Percentiles rank a stretch among this genome's conserved stretches.
Evolutionary conservation across 768 basidiomycete genomes (phyloP).

Genomic region (Tulasnella calospora): DNA sequence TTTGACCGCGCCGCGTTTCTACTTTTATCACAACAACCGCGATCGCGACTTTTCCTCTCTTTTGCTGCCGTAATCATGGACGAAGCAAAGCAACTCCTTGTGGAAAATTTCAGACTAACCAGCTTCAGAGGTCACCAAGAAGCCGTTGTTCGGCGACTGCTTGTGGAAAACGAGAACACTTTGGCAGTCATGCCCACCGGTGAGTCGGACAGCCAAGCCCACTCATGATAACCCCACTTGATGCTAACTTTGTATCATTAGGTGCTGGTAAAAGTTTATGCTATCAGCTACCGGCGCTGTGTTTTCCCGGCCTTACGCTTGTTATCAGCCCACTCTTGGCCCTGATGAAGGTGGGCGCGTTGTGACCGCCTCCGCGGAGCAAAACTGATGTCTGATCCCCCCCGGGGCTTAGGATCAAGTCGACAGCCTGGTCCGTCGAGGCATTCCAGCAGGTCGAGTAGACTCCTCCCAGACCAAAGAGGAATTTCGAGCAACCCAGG

Average conservation of each 20-base stretch:
- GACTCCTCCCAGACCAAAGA: conserved; percentile 41
- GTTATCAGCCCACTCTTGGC: conserved; percentile 40
- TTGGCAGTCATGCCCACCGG: conserved; percentile 45
- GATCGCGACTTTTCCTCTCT: not conserved
- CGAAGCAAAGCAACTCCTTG: conserved; percentile 35
- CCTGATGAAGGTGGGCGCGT: conserved; percentile 27
- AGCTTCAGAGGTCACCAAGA: conserved; percentile 42
- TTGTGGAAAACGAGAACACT: conserved; percentile 42
- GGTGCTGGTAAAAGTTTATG: conserved; percentile 41
- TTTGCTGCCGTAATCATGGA: conserved; percentile 35
- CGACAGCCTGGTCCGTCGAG: conserved; percentile 36
- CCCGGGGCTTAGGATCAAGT: conserved; percentile 37
- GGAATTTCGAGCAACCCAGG: conserved; percentile 37
- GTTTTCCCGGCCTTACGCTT: conserved; percentile 39
- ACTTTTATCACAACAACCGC: not conserved
- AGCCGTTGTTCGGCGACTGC: conserved; percentile 39
- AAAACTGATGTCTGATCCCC: not conserved
- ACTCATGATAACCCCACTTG: not conserved
- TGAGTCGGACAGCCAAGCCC: conserved; percentile 28
- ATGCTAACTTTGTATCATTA: conserved; percentile 15
- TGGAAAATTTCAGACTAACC: conserved; percentile 39
- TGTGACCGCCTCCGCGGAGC: not conserved
- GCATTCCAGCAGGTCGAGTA: conserved; percentile 41
- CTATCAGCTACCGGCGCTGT: conserved; percentile 43
- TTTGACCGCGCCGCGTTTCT: not conserved